Conservation (phyloP, 495 filamentous ascomycete genomes). For the Penicillium malachiteum region DNA sequence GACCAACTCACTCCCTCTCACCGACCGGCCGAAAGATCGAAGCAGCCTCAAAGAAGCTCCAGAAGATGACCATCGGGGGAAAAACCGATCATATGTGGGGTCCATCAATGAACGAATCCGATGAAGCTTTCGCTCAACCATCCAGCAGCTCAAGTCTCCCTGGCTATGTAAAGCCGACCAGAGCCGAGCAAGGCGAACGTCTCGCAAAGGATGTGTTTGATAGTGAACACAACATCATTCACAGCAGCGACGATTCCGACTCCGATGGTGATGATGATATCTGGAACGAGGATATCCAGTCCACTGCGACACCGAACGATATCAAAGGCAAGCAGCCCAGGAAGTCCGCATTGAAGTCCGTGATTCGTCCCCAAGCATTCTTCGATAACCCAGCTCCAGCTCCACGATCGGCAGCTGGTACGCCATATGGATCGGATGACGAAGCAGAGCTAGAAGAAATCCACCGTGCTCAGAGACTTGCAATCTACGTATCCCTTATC, state of each 20-base stretch:
- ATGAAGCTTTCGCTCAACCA: conserved; percentile 58
- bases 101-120: conserved; percentile 59
- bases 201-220: conserved; percentile 75
- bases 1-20: conserved; percentile 55
- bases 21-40: conserved; percentile 38
- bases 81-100: background rate
- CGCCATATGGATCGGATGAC: conserved; percentile 80
- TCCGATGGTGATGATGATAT: conserved; percentile 43
- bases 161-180: conserved; percentile 39
- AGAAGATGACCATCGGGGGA: background rate
- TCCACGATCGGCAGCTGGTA: conserved; percentile 64
- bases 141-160: conserved; percentile 48
- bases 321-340: conserved; percentile 22
- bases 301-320: conserved; percentile 1
- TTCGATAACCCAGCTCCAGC: conserved; percentile 56
- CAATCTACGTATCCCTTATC: conserved; percentile 75
- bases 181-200: conserved; percentile 50
- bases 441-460: conserved; percentile 84
- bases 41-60: no score
- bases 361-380: conserved; percentile 77
- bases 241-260: conserved; percentile 54
- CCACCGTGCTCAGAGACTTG: conserved; percentile 77
- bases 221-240: conserved; percentile 49
- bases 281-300: conserved; percentile 22
- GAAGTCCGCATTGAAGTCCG: conserved; percentile 51